Conservation (phyloP, 2,329 filamentous ascomycete species). For the Calonectria pseudoreteaudii region DNA sequence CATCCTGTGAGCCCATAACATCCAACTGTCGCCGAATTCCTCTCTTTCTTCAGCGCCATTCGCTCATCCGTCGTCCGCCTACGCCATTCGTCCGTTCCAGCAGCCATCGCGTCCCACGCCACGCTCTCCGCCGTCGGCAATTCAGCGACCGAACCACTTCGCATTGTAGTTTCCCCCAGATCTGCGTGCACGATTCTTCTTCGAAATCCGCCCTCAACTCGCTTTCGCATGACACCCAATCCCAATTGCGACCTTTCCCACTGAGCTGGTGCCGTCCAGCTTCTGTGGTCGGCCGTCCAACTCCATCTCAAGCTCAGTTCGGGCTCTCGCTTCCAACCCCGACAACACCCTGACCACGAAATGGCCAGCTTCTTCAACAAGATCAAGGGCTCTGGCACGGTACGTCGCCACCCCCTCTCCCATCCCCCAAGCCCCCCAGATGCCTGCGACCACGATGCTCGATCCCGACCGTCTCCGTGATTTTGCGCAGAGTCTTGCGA, state of each 20-base stretch:
- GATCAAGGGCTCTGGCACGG: conserved; percentile 66
- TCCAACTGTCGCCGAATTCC: neutral
- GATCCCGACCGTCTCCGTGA: conserved; percentile 34
- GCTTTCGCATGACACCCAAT: conserved; percentile 41
- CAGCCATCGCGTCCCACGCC: conserved; percentile 40
- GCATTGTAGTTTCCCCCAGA: conserved; percentile 10
- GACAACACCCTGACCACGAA: conserved; percentile 36
- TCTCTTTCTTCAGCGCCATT: neutral
- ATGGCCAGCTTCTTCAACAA: conserved; percentile 72
- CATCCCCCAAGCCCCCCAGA: conserved; percentile 12
- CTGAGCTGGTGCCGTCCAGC: conserved; percentile 52
- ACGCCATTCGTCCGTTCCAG: conserved; percentile 34
- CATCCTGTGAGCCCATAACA: neutral
- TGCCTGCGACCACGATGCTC: conserved; percentile 24
- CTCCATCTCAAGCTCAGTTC: conserved; percentile 38
- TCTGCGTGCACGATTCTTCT: conserved; percentile 17
- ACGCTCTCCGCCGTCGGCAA: conserved; percentile 28
- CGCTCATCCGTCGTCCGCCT: conserved; percentile 23
- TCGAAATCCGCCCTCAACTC: conserved; percentile 17
- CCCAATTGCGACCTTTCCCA: conserved; percentile 41
- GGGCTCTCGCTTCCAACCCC: conserved; percentile 24
- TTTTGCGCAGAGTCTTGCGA: conserved; percentile 31
- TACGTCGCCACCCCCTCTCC: conserved; percentile 53
- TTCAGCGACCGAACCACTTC: conserved; percentile 28
- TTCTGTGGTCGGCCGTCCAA: conserved; percentile 45